A percentile compares a stretch with the other conserved stretches of the same genome.
Evolutionary conservation across 495 filamentous ascomycete species (phyloP).

Genomic region (Neurospora discreta): DNA sequence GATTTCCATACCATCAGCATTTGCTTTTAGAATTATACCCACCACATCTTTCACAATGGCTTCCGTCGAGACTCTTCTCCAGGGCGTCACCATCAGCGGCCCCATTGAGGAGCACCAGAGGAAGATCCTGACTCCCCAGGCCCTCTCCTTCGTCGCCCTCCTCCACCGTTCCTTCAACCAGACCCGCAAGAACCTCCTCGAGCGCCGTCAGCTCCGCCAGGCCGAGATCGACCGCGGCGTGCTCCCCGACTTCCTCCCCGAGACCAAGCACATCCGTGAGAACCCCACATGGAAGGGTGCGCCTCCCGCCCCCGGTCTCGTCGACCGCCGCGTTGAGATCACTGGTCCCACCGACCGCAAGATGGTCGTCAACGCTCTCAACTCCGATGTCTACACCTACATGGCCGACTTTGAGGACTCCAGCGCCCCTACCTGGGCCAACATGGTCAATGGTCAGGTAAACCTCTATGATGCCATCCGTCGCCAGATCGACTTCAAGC

Average conservation of each 20-base stretch:
- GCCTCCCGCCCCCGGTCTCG: slow-evolving; percentile 81
- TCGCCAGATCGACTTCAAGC: slow-evolving; percentile 91
- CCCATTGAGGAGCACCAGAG: slow-evolving; percentile 62
- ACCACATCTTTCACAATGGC: slow-evolving; percentile 44
- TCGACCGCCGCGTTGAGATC: slow-evolving; percentile 97
- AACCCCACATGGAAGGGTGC: slow-evolving; percentile 91
- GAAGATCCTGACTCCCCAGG: slow-evolving; percentile 87
- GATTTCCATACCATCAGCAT: background rate
- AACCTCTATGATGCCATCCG: slow-evolving; percentile 98
- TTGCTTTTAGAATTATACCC: background rate
- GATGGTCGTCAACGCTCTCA: slow-evolving; percentile 98
- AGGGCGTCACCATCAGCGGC: slow-evolving; percentile 81
- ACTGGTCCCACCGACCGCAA: slow-evolving; percentile 96
- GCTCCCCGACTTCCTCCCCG: slow-evolving; percentile 90
- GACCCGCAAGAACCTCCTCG: slow-evolving; percentile 79
- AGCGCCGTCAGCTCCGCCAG: slow-evolving; percentile 79
- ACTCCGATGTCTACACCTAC: slow-evolving; percentile 97
- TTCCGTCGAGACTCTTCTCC: slow-evolving; percentile 61
- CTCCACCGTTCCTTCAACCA: slow-evolving; percentile 90
- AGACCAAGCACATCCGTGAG: slow-evolving; percentile 93
- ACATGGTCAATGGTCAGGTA: slow-evolving; percentile 97
- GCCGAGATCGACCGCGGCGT: slow-evolving; percentile 86
- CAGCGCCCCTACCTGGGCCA: slow-evolving; percentile 95
- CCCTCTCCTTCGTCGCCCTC: slow-evolving; percentile 84
- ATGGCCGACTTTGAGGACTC: slow-evolving; percentile 99